These are phyloP conservation scores for Neurospora sp. DNA, from an alignment of 495 filamentous ascomycete genomes.

Conservation along the genomic window DNA sequence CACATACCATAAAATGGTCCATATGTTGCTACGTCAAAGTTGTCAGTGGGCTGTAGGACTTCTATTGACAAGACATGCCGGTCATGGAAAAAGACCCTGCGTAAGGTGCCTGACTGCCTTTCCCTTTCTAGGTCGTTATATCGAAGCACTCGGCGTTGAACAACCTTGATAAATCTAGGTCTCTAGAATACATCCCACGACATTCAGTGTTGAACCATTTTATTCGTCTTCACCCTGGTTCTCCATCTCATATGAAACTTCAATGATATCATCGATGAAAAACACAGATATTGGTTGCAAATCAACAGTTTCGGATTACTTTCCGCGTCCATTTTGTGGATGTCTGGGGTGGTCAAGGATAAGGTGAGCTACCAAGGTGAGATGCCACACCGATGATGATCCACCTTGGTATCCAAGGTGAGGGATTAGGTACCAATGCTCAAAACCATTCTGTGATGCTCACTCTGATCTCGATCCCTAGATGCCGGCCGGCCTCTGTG, in stretches of 20 bases:
- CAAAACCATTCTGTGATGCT: not conserved
- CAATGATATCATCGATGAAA: not conserved
- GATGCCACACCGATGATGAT: not conserved
- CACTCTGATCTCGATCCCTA: not conserved
- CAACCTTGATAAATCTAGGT: too few relatives aligned
- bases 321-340: not conserved
- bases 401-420: not conserved
- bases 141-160: too few relatives aligned
- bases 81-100: too few relatives aligned
- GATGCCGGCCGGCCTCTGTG: not conserved
- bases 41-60: not conserved
- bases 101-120: too few relatives aligned
- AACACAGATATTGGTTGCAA: not conserved
- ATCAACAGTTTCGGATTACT: not conserved
- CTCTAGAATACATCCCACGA: not conserved
- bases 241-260: not conserved
- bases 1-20: not conserved
- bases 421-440: not conserved
- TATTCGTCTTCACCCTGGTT: not conserved
- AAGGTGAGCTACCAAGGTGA: not conserved
- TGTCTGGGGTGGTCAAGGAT: not conserved
- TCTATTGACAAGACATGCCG: too few relatives aligned
- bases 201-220: not conserved
- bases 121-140: too few relatives aligned
- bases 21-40: not conserved